A percentile compares a stretch with the other conserved stretches of the same genome.
phyloP scores from a whole-genome alignment of 78 protist genomes.

The Dictyostelium citrinum region DNA sequence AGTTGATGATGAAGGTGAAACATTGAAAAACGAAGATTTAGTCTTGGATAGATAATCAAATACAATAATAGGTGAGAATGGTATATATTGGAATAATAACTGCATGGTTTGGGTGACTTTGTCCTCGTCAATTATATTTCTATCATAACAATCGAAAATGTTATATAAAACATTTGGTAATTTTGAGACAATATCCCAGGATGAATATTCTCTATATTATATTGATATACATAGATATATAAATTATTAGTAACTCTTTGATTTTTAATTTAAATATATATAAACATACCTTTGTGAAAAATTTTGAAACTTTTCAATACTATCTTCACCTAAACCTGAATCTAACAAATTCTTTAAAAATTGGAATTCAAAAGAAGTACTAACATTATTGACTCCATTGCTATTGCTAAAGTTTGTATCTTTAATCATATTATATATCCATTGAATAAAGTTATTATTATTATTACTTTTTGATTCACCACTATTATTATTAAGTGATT shows the following conservation, averaged over 20 bases:
- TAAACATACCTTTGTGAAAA: neutral
- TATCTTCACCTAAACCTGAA: neutral
- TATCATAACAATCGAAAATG: slow-evolving; percentile 18
- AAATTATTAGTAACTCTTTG: too few relatives aligned
- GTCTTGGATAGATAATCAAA: slow-evolving; percentile 6
- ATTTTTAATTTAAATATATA: too few relatives aligned
- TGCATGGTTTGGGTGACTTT: neutral
- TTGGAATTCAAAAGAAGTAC: neutral
- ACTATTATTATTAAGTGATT: neutral
- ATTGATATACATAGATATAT: too few relatives aligned
- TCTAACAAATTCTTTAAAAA: slow-evolving; percentile 7
- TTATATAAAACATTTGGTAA: slow-evolving; percentile 40
- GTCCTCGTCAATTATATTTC: neutral
- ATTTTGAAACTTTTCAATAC: neutral
- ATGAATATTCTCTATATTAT: slow-evolving; percentile 9
- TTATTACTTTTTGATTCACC: neutral
- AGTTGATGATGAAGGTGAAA: neutral
- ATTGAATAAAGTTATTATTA: neutral
- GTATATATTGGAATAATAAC: slow-evolving; percentile 9
- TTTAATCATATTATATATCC: slow-evolving; percentile 28
- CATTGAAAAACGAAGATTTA: neutral
- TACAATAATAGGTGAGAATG: slow-evolving; percentile 43
- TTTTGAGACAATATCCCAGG: slow-evolving; percentile 32
- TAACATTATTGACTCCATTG: neutral
- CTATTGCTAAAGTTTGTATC: slow-evolving; percentile 15